Evolutionary conservation across 2,329 filamentous ascomycete species (phyloP).

Genomic region (Claviceps humidiphila): DNA sequence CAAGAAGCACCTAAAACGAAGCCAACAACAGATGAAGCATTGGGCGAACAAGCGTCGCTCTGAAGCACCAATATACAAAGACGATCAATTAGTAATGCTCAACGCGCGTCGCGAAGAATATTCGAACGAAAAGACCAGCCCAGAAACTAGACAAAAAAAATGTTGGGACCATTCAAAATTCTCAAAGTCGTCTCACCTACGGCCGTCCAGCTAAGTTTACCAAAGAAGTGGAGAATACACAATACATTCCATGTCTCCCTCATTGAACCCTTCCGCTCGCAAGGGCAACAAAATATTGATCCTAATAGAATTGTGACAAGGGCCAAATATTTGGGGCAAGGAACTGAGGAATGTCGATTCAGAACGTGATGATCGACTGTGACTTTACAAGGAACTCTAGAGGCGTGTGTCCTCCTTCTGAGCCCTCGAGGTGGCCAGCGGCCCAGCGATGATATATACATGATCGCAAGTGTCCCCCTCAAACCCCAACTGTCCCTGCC

Average conservation of each 20-base stretch:
- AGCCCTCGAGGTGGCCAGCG: too few relatives aligned
- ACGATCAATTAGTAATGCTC: background rate
- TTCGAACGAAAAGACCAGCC: background rate
- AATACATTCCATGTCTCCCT: background rate
- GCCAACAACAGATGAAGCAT: background rate
- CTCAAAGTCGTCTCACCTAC: background rate
- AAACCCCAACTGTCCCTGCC: too few relatives aligned
- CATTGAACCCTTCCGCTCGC: background rate
- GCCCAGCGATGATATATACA: too few relatives aligned
- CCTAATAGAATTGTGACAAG: too few relatives aligned
- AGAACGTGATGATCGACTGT: too few relatives aligned
- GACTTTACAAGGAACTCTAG: too few relatives aligned
- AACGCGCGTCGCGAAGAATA: background rate
- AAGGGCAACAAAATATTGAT: too few relatives aligned
- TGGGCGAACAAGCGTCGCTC: background rate
- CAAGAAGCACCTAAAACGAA: background rate
- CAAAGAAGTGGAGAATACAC: background rate
- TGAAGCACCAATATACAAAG: background rate
- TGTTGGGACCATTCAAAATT: background rate
- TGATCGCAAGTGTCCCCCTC: too few relatives aligned
- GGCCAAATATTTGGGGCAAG: too few relatives aligned
- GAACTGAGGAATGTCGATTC: too few relatives aligned
- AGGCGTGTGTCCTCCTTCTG: too few relatives aligned
- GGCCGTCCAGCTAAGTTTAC: background rate
- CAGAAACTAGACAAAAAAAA: background rate